These are phyloP conservation scores for Phialocephala subalpina DNA, from an alignment of 2,329 filamentous ascomycete genomes.

Conservation along the genomic window DNA sequence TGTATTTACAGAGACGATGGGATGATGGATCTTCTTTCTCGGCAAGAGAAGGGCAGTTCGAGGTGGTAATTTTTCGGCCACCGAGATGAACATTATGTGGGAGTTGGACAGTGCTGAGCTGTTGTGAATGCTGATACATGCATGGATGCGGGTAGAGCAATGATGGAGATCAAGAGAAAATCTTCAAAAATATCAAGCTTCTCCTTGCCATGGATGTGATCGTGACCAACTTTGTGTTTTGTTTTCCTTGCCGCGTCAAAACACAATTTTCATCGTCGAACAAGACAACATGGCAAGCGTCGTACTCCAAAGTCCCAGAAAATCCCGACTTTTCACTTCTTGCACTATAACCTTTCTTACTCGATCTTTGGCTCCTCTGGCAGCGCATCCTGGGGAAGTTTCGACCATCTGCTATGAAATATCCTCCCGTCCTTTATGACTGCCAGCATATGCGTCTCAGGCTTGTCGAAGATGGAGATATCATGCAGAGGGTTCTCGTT, in stretches of 20 bases:
- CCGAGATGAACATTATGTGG: constrained; percentile 5
- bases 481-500: constrained; percentile 63
- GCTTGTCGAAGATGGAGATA: constrained; percentile 55
- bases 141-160: constrained; percentile 5
- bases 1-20: constrained; percentile 15
- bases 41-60: background rate
- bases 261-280: too few species aligned
- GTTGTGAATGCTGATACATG: background rate
- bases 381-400: constrained; percentile 23
- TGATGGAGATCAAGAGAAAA: constrained; percentile 3
- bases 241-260: too few species aligned
- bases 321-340: background rate
- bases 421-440: constrained; percentile 64
- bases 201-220: too few species aligned
- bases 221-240: too few species aligned
- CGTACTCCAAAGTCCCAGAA: background rate
- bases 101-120: constrained; percentile 10
- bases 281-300: too few species aligned
- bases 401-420: constrained; percentile 34
- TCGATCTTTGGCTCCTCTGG: background rate
- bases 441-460: constrained; percentile 55
- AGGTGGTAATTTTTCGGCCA: background rate
- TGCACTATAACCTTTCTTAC: background rate
- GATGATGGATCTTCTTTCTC: constrained; percentile 8
- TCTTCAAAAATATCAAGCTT: too few species aligned